phyloP scores from a whole-genome alignment of 2,329 filamentous ascomycete species.

The Leptographium procerum region DNA sequence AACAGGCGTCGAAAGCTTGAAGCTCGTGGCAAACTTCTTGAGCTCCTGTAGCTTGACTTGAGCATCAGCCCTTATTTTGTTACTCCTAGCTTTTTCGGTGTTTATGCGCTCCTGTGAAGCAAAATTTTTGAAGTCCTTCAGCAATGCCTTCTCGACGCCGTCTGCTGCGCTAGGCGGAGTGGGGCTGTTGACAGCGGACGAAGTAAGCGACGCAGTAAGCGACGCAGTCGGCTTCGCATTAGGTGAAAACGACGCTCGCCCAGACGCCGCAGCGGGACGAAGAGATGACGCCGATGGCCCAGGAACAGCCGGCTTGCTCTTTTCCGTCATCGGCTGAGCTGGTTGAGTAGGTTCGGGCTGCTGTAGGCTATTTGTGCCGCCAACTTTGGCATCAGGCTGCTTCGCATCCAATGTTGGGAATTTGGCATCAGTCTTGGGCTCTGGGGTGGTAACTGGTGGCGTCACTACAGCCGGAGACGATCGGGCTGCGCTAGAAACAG shows the following conservation, averaged over 20 bases:
- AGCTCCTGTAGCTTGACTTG: slow-evolving; percentile 87
- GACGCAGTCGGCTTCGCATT: slow-evolving; percentile 21
- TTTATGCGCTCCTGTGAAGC: slow-evolving; percentile 44
- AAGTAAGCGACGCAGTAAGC: neutral
- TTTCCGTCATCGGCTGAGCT: neutral
- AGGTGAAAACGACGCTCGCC: slow-evolving; percentile 28
- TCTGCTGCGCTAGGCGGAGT: slow-evolving; percentile 41
- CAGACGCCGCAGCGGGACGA: slow-evolving; percentile 24
- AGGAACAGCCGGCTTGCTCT: neutral
- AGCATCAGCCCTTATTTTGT: slow-evolving; percentile 62
- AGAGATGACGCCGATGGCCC: neutral
- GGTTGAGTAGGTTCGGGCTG: slow-evolving; percentile 5
- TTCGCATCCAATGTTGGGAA: slow-evolving; percentile 4
- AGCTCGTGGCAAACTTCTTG: slow-evolving; percentile 87
- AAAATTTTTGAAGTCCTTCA: slow-evolving; percentile 54
- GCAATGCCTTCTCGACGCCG: slow-evolving; percentile 50
- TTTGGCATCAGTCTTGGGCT: slow-evolving; percentile 21
- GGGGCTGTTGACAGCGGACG: slow-evolving; percentile 15
- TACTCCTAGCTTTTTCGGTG: slow-evolving; percentile 43
- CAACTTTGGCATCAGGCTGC: neutral
- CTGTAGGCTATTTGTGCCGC: neutral
- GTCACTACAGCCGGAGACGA: slow-evolving; percentile 19
- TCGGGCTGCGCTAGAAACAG: slow-evolving; percentile 9
- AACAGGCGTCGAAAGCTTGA: slow-evolving; percentile 89
- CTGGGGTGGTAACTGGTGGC: slow-evolving; percentile 21